A percentile compares a stretch with the other conserved stretches of the same genome.
phyloP scores from a whole-genome alignment of 23 red algal genomes.

The Agarophyton chilense region DNA sequence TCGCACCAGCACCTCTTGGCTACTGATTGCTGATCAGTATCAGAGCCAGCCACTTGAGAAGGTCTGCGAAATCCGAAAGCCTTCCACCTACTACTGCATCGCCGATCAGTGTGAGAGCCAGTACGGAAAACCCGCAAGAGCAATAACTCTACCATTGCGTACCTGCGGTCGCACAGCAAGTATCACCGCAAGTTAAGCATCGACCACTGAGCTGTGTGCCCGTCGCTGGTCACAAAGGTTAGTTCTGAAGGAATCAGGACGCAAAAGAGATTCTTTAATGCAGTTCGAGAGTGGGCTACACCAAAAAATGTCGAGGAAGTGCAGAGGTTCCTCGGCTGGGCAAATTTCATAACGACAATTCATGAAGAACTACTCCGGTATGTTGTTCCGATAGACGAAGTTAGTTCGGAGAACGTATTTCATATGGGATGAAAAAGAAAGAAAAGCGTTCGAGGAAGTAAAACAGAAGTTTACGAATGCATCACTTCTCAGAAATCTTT shows the following conservation, averaged over 20 bases:
- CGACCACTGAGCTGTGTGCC: too few relatives aligned
- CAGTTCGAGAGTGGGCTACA: background rate
- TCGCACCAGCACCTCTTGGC: too few relatives aligned
- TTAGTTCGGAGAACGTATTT: background rate
- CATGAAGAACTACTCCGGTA: conserved; percentile 7
- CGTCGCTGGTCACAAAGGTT: conserved; percentile 37
- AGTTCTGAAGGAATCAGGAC: background rate
- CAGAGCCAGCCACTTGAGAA: too few relatives aligned
- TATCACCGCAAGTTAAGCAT: too few relatives aligned
- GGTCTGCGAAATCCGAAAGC: too few relatives aligned
- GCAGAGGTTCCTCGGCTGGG: conserved; percentile 4
- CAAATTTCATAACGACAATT: background rate
- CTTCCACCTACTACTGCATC: too few relatives aligned
- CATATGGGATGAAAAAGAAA: background rate
- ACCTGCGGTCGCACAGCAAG: too few relatives aligned
- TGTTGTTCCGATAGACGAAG: background rate
- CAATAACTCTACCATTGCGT: too few relatives aligned
- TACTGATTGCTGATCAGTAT: too few relatives aligned
- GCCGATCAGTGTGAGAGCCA: too few relatives aligned
- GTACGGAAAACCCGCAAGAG: too few relatives aligned
- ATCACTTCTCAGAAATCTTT: background rate
- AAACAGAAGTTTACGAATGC: background rate
- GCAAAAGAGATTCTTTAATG: background rate
- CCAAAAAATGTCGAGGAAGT: conserved; percentile 1
- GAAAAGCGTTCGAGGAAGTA: background rate